Evolutionary conservation across 176 grass and related monocot species (phyloP).

Genomic region (Triticum dicoccoides): DNA sequence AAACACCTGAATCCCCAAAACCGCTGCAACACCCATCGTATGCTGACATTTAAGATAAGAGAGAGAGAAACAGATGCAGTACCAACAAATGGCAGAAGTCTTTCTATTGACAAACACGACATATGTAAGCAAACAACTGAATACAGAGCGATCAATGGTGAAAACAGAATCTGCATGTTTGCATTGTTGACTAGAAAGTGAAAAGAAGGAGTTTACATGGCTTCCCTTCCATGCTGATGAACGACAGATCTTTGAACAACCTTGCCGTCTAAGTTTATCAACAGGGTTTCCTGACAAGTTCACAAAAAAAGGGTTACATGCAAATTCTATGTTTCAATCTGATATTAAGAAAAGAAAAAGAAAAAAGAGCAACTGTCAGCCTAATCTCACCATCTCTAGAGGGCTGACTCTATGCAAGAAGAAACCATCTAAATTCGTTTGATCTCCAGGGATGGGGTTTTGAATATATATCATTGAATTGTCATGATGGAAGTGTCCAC

Average conservation of each 20-base stretch:
- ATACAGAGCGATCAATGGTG: not conserved
- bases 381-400: constrained; percentile 37
- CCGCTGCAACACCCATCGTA: not conserved
- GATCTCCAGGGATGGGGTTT: constrained; percentile 18
- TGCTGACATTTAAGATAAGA: not conserved
- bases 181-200: not conserved
- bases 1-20: not conserved
- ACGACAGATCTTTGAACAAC: constrained; percentile 38
- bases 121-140: not conserved
- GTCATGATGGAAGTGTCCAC: constrained; percentile 27
- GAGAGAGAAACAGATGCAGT: not conserved
- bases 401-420: constrained; percentile 34
- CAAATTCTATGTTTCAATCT: not conserved
- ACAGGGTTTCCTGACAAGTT: constrained; percentile 25
- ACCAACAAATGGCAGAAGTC: not conserved
- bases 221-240: not conserved
- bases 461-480: constrained; percentile 29
- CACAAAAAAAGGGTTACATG: not conserved
- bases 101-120: not conserved
- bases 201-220: constrained; percentile 11
- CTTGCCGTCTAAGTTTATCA: constrained; percentile 38
- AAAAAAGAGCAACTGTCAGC: not conserved
- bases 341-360: not conserved
- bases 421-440: constrained; percentile 26
- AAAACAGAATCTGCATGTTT: not conserved